Evolutionary conservation across 208 protist genomes (phyloP).

Genomic region (Jaenimonas drosophilae): DNA sequence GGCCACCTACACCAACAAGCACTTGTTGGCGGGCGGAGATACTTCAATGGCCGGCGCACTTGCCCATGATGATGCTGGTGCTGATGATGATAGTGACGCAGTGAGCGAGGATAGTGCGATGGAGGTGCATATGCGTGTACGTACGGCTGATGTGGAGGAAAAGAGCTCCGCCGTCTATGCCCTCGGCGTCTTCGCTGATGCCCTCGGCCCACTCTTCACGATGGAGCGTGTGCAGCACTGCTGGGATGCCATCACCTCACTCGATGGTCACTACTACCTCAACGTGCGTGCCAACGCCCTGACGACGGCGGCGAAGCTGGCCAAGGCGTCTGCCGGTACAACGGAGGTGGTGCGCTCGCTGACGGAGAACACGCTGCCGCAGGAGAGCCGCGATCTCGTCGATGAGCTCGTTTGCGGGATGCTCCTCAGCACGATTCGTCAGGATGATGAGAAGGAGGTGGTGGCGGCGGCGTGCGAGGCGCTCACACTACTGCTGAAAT

Average conservation of each 20-base stretch:
- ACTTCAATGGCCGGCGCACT: slow-evolving; percentile 4
- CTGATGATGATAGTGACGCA: slow-evolving; percentile 8
- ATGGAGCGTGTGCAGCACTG: slow-evolving; percentile 32
- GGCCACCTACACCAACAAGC: slow-evolving; percentile 43
- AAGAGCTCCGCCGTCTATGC: slow-evolving; percentile 72
- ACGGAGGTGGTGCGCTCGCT: slow-evolving; percentile 9
- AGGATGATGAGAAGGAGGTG: slow-evolving; percentile 63
- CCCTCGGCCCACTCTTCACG: slow-evolving; percentile 34
- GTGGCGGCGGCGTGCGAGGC: slow-evolving; percentile 67
- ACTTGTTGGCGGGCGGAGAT: slow-evolving; percentile 38
- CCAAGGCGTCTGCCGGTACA: slow-evolving; percentile 37
- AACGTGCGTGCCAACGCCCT: slow-evolving; percentile 63
- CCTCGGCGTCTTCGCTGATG: slow-evolving; percentile 73
- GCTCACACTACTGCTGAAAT: slow-evolving; percentile 39
- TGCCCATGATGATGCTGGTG: slow-evolving; percentile 5
- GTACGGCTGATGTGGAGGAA: slow-evolving; percentile 76
- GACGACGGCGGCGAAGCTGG: slow-evolving; percentile 43
- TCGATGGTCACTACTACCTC: slow-evolving; percentile 48
- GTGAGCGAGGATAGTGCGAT: slow-evolving; percentile 19
- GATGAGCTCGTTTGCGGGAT: slow-evolving; percentile 34
- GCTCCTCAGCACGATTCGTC: slow-evolving; percentile 30
- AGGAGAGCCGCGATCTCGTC: slow-evolving; percentile 30
- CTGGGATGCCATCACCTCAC: slow-evolving; percentile 27
- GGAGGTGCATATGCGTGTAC: slow-evolving; percentile 60
- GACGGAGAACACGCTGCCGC: slow-evolving; percentile 34